These are phyloP conservation scores for Candida andamanensis DNA, from an alignment of 805 yeast genomes.

Conservation along the genomic window DNA sequence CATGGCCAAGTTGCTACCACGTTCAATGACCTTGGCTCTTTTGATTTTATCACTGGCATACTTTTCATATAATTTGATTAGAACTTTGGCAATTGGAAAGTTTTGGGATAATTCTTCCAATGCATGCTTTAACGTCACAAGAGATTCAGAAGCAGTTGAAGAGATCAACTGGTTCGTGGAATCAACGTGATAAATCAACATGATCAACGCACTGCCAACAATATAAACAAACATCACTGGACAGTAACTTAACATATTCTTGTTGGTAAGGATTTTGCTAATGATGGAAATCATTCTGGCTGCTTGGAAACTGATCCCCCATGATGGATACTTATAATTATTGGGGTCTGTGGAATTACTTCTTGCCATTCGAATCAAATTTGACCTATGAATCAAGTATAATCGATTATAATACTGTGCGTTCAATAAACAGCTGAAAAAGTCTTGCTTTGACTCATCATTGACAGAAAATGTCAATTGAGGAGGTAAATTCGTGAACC, in stretches of 20 bases:
- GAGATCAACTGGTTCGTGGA: conserved; percentile 37
- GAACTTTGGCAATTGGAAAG: conserved; percentile 37
- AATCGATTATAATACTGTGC: conserved; percentile 71
- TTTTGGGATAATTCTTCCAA: conserved; percentile 31
- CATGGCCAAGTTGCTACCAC: conserved; percentile 34
- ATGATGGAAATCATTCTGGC: conserved; percentile 70
- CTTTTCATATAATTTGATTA: conserved; percentile 34
- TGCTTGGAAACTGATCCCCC: conserved; percentile 79
- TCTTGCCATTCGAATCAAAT: conserved; percentile 48
- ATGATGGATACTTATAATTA: conserved; percentile 56
- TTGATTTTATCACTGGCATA: conserved; percentile 39
- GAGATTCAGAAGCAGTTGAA: conserved; percentile 39
- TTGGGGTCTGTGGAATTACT: conserved; percentile 35
- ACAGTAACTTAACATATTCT: conserved; percentile 45
- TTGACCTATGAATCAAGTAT: conserved; percentile 66
- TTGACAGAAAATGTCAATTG: conserved; percentile 58
- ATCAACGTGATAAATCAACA: conserved; percentile 67
- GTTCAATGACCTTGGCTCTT: conserved; percentile 36
- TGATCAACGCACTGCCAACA: conserved; percentile 58
- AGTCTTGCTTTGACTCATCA: conserved; percentile 48
- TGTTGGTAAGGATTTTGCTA: conserved; percentile 48
- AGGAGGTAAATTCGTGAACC: conserved; percentile 66
- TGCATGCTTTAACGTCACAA: conserved; percentile 32
- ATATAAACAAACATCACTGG: conserved; percentile 59
- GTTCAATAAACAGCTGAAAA: conserved; percentile 55